phyloP scores from a whole-genome alignment of 371 early-diverging fungal species.

The Spraguea lophii region DNA sequence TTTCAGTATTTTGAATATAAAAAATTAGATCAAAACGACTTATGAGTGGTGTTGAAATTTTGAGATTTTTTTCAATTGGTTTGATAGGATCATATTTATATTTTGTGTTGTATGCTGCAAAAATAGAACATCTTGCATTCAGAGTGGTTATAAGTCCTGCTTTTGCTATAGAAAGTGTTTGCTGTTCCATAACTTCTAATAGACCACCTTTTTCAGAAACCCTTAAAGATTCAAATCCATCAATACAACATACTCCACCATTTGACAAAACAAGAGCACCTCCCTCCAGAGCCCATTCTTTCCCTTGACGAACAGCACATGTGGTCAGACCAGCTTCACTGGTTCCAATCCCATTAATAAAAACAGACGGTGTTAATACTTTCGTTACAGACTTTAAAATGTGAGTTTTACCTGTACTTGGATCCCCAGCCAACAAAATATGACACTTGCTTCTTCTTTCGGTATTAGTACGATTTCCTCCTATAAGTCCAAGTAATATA shows the following conservation, averaged over 20 bases:
- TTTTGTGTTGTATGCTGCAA: conserved; percentile 30
- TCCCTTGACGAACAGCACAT: conserved; percentile 43
- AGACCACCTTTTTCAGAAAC: conserved; percentile 43
- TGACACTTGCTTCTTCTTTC: conserved; percentile 22
- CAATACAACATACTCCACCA: conserved; percentile 94
- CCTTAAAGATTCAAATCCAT: conserved; percentile 61
- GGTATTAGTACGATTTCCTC: not conserved
- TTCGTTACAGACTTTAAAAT: conserved; percentile 28
- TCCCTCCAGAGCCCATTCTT: conserved; percentile 54
- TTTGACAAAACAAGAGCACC: conserved; percentile 94
- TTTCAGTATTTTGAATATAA: no score
- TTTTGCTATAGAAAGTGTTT: conserved; percentile 45
- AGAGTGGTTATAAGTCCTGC: conserved; percentile 42
- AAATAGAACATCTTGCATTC: conserved; percentile 42
- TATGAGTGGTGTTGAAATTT: conserved; percentile 37
- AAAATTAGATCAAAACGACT: conserved; percentile 46
- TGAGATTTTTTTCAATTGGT: conserved; percentile 34
- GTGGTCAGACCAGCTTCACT: conserved; percentile 44
- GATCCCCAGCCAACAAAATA: conserved; percentile 39
- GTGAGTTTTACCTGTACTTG: conserved; percentile 44
- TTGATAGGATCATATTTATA: conserved; percentile 22
- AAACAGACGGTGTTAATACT: conserved; percentile 29
- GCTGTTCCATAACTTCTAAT: conserved; percentile 47
- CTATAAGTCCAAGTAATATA: conserved; percentile 27
- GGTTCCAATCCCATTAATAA: conserved; percentile 39